Evolutionary conservation across 768 basidiomycete genomes (phyloP).

Genomic region (Roridomyces roridus): DNA sequence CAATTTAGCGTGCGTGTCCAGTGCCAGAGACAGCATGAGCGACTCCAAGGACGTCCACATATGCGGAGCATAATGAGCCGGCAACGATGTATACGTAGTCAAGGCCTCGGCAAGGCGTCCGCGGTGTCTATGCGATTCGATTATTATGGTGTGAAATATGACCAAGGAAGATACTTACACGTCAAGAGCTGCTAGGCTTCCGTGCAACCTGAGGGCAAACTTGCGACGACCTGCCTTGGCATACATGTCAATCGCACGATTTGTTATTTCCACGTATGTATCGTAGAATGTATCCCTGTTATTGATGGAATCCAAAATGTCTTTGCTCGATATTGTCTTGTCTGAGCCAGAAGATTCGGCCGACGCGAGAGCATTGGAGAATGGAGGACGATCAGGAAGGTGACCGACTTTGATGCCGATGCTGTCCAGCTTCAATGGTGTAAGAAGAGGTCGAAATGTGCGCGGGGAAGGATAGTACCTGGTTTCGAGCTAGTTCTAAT

Average conservation of each 20-base stretch:
- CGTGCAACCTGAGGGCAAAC: conserved; percentile 86
- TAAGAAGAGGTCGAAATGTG: background rate
- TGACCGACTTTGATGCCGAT: conserved; percentile 79
- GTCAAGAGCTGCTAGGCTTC: conserved; percentile 87
- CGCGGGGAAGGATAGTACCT: conserved; percentile 55
- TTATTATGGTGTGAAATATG: conserved; percentile 3
- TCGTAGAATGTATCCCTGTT: conserved; percentile 73
- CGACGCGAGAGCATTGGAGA: conserved; percentile 55
- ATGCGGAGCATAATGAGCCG: conserved; percentile 85
- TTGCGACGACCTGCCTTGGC: conserved; percentile 83
- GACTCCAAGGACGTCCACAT: conserved; percentile 83
- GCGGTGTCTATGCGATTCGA: conserved; percentile 59
- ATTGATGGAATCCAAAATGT: conserved; percentile 63
- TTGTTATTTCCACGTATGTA: conserved; percentile 75
- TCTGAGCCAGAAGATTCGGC: conserved; percentile 28
- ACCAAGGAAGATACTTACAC: conserved; percentile 59
- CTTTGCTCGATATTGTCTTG: conserved; percentile 59
- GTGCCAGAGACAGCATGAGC: conserved; percentile 76
- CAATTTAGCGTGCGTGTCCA: conserved; percentile 69
- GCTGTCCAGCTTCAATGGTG: conserved; percentile 72
- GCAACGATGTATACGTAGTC: conserved; percentile 77
- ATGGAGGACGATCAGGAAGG: conserved; percentile 76
- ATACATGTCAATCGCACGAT: conserved; percentile 86
- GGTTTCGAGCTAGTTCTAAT: conserved; percentile 84
- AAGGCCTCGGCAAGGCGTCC: conserved; percentile 67